Percentiles rank a stretch among this genome's conserved stretches.
These are phyloP conservation scores for Mycena leptocephala DNA, from an alignment of 768 basidiomycete genomes.

Conservation along the genomic window DNA sequence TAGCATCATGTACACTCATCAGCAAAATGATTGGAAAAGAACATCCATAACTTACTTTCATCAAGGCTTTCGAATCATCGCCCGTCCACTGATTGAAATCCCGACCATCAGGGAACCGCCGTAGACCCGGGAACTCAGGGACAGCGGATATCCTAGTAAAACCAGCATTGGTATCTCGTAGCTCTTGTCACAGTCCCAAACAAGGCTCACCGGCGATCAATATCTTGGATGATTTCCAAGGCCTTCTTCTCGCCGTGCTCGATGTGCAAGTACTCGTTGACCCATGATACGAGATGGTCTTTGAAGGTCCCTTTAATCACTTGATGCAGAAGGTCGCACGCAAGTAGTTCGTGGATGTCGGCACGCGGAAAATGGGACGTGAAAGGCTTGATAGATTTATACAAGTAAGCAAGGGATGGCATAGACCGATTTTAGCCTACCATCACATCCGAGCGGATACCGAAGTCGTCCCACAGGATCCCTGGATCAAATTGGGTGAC, in stretches of 20 bases:
- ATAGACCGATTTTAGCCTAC: conserved; percentile 17
- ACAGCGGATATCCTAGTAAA: conserved; percentile 28
- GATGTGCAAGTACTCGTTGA: conserved; percentile 33
- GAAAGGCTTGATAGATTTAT: conserved; percentile 34
- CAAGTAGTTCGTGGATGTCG: conserved; percentile 16
- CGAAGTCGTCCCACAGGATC: conserved; percentile 34
- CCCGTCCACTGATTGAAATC: conserved; percentile 51
- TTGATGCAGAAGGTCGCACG: too few species aligned
- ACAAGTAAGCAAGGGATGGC: not conserved
- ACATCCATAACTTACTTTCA: conserved; percentile 42
- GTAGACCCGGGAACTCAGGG: too few species aligned
- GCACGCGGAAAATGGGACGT: conserved; percentile 35
- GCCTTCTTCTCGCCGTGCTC: conserved; percentile 20
- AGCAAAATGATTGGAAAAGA: not conserved
- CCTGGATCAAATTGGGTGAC: conserved; percentile 18
- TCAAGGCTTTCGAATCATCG: conserved; percentile 50
- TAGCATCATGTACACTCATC: conserved; percentile 9
- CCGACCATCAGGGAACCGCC: conserved; percentile 43
- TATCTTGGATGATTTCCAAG: conserved; percentile 38
- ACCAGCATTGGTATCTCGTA: too few species aligned
- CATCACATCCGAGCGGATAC: conserved; percentile 29
- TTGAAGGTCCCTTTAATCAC: too few species aligned
- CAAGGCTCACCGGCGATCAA: conserved; percentile 38
- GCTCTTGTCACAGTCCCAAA: conserved; percentile 27
- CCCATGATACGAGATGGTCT: not conserved